phyloP scores from a whole-genome alignment of 1,284 basidiomycete species.

The Volvariella surrecta region DNA sequence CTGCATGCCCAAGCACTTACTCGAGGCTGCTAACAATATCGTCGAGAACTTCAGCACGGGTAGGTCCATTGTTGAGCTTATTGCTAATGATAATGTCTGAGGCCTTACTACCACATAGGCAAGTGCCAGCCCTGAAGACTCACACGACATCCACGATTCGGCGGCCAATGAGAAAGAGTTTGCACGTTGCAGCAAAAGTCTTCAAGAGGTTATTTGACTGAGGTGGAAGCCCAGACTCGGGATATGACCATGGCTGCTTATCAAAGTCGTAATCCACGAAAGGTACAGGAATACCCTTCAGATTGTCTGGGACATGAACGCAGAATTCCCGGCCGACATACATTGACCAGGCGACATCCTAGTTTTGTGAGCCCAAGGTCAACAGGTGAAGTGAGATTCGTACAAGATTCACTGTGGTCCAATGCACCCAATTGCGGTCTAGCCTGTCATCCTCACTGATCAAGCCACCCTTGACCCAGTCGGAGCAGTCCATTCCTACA shows the following conservation, averaged over 20 bases:
- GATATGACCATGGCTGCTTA: slow-evolving; percentile 24
- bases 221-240: slow-evolving; percentile 22
- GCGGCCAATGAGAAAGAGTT: slow-evolving; percentile 36
- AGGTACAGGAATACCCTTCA: slow-evolving; percentile 24
- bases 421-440: slow-evolving; percentile 36
- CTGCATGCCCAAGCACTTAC: slow-evolving; percentile 15
- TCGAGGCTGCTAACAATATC: slow-evolving; percentile 29
- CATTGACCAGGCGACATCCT: slow-evolving; percentile 40
- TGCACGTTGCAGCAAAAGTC: slow-evolving; percentile 36
- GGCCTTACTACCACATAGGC: too few relatives aligned
- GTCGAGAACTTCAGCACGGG: too few relatives aligned
- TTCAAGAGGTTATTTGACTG: slow-evolving; percentile 30
- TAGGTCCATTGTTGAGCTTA: too few relatives aligned
- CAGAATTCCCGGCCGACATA: slow-evolving; percentile 40
- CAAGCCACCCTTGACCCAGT: slow-evolving; percentile 32
- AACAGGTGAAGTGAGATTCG: neutral
- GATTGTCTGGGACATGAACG: slow-evolving; percentile 22
- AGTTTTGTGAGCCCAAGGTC: neutral
- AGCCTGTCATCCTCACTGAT: slow-evolving; percentile 30
- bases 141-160: slow-evolving; percentile 40
- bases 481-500: slow-evolving; percentile 34
- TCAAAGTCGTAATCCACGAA: slow-evolving; percentile 30
- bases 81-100: too few relatives aligned
- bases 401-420: slow-evolving; percentile 33
- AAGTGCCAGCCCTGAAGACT: slow-evolving; percentile 13